Percentiles rank a stretch among this genome's conserved stretches.
Evolutionary conservation across 352 stramenopile species (phyloP).

Genomic region (Globisporangium ultimum): DNA sequence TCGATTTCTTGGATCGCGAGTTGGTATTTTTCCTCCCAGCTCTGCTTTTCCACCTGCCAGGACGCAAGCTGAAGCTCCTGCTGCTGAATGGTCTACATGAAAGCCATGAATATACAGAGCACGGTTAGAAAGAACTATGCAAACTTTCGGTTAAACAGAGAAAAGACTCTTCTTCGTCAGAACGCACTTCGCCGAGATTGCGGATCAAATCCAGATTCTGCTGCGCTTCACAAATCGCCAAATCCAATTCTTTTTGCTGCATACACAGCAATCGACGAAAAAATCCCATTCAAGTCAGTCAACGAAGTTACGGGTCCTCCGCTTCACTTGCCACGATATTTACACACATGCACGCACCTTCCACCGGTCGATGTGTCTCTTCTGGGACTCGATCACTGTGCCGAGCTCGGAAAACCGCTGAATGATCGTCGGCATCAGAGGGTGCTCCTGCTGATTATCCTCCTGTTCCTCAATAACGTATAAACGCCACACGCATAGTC

Average conservation of each 20-base stretch:
- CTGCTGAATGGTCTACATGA: constrained; percentile 45
- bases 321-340: too few species aligned
- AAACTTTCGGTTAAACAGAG: too few species aligned
- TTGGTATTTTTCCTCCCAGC: constrained; percentile 78
- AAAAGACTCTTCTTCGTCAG: too few species aligned
- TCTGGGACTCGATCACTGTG: constrained; percentile 82
- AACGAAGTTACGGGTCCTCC: too few species aligned
- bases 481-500: constrained; percentile 4
- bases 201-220: constrained; percentile 61
- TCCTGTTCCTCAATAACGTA: constrained; percentile 66
- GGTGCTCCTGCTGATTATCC: constrained; percentile 66
- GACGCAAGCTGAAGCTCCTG: constrained; percentile 54
- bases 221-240: constrained; percentile 68
- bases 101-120: too few species aligned
- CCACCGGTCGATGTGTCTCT: constrained; percentile 81
- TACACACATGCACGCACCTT: constrained; percentile 11
- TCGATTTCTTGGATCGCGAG: constrained; percentile 51
- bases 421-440: constrained; percentile 78
- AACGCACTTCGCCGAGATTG: constrained; percentile 45
- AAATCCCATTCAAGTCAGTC: too few species aligned
- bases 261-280: too few species aligned
- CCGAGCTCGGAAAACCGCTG: constrained; percentile 72
- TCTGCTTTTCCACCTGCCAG: constrained; percentile 59
- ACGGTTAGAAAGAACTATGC: too few species aligned
- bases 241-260: constrained; percentile 73